Conservation (phyloP, 2,329 filamentous ascomycete species). For the Beauveria bassiana region DNA sequence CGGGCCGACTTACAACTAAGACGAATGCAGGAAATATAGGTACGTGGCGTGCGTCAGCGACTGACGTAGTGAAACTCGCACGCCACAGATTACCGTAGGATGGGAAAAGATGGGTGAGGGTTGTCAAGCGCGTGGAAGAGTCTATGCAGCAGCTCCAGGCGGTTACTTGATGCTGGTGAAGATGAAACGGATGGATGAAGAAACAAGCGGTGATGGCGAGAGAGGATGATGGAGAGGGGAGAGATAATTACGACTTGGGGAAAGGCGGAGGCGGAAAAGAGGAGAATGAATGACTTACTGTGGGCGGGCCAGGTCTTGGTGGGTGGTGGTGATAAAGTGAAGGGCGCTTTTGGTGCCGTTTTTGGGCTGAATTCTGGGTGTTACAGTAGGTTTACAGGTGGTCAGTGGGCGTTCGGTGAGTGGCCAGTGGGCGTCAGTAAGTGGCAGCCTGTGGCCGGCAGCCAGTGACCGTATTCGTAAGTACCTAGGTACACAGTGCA, state of each 20-base stretch:
- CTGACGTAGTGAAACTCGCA: neutral
- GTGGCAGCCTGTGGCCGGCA: neutral
- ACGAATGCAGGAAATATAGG: neutral
- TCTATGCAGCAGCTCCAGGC: neutral
- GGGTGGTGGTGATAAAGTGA: neutral
- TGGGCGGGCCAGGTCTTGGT: neutral
- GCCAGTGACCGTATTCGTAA: too few species aligned
- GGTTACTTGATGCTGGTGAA: neutral
- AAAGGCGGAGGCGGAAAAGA: constrained; percentile 10
- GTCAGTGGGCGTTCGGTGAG: neutral
- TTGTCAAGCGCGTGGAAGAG: neutral
- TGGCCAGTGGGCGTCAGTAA: neutral
- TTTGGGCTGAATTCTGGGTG: too few species aligned
- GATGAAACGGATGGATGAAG: neutral
- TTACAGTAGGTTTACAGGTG: too few species aligned
- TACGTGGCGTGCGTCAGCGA: constrained; percentile 4
- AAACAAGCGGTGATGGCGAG: constrained; percentile 7
- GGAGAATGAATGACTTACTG: neutral
- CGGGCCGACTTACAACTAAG: constrained; percentile 7
- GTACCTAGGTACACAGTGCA: neutral
- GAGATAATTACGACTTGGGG: neutral
- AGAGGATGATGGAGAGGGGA: constrained; percentile 5
- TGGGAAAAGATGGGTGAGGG: neutral
- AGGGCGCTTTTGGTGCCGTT: neutral
- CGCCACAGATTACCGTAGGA: neutral